Conservation (phyloP, 2,329 filamentous ascomycete species). For the Apiospora kogelbergensis region DNA sequence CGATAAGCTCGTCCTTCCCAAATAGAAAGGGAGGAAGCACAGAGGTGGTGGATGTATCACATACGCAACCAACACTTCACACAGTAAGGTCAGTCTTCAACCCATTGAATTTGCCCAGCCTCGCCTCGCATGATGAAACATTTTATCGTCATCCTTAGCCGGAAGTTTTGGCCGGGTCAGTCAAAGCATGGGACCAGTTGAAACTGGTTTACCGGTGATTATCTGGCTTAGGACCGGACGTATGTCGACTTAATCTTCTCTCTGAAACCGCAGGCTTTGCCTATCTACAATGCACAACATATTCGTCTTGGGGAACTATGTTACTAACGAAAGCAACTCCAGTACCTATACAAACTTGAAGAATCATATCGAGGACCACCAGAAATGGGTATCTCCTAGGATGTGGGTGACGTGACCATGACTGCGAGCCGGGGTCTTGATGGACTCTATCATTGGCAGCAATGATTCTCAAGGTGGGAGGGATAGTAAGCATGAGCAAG, state of each 20-base stretch:
- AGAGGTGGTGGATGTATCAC: neutral
- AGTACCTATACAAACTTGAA: neutral
- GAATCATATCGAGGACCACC: neutral
- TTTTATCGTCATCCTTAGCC: constrained; percentile 98
- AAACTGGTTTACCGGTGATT: constrained; percentile 30
- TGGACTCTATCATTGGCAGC: neutral
- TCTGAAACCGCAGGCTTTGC: constrained; percentile 39
- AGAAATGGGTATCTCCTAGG: neutral
- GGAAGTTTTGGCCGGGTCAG: constrained; percentile 51
- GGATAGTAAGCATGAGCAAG: neutral
- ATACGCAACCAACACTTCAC: neutral
- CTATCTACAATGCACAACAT: neutral
- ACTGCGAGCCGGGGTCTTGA: neutral
- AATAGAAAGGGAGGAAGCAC: no score
- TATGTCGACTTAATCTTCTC: constrained; percentile 57
- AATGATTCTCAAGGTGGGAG: neutral
- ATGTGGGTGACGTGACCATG: neutral
- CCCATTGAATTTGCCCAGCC: constrained; percentile 17
- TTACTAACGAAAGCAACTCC: neutral
- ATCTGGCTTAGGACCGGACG: constrained; percentile 25
- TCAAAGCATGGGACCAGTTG: constrained; percentile 17
- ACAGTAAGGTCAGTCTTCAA: constrained; percentile 24
- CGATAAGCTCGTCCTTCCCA: neutral
- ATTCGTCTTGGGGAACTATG: neutral
- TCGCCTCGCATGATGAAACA: constrained; percentile 72